Evolutionary conservation across 2,329 filamentous ascomycete genomes (phyloP).

Genomic region (Alternaria alternata): DNA sequence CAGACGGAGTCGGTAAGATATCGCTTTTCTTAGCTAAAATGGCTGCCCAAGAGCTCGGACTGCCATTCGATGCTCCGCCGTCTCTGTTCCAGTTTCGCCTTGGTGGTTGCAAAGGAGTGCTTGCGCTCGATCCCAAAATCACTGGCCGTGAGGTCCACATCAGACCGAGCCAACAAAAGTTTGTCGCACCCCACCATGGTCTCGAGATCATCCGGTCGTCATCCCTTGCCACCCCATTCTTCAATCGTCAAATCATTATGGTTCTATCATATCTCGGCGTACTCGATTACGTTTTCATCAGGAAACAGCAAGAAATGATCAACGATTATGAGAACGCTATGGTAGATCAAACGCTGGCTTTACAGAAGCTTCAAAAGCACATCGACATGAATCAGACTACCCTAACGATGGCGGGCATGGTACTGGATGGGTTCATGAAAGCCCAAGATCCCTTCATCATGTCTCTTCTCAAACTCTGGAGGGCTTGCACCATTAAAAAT

Average conservation of each 20-base stretch:
- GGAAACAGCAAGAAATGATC: slow-evolving; percentile 74
- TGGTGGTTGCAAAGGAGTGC: slow-evolving; percentile 89
- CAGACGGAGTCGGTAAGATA: slow-evolving; percentile 94
- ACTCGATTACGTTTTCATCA: slow-evolving; percentile 69
- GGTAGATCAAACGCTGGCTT: slow-evolving; percentile 68
- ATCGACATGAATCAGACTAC: slow-evolving; percentile 88
- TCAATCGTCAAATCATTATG: slow-evolving; percentile 90
- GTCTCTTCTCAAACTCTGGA: slow-evolving; percentile 83
- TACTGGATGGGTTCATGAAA: slow-evolving; percentile 80
- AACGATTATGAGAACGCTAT: slow-evolving; percentile 74
- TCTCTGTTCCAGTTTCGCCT: slow-evolving; percentile 92
- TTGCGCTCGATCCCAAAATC: slow-evolving; percentile 76
- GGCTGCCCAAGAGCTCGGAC: slow-evolving; percentile 73
- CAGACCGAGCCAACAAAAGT: slow-evolving; percentile 88
- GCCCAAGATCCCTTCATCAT: slow-evolving; percentile 80
- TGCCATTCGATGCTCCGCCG: slow-evolving; percentile 67
- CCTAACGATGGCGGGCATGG: slow-evolving; percentile 75
- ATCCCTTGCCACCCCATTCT: slow-evolving; percentile 75
- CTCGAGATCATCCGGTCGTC: slow-evolving; percentile 89
- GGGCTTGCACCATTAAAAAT: slow-evolving; percentile 85
- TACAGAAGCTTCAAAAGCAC: slow-evolving; percentile 73
- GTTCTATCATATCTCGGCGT: slow-evolving; percentile 85
- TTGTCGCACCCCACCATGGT: slow-evolving; percentile 72
- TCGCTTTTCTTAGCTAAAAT: slow-evolving; percentile 78
- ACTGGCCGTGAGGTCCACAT: slow-evolving; percentile 76